Conservation (phyloP, 192 early-diverging fungal genomes). For the Coemansia sp. region DNA sequence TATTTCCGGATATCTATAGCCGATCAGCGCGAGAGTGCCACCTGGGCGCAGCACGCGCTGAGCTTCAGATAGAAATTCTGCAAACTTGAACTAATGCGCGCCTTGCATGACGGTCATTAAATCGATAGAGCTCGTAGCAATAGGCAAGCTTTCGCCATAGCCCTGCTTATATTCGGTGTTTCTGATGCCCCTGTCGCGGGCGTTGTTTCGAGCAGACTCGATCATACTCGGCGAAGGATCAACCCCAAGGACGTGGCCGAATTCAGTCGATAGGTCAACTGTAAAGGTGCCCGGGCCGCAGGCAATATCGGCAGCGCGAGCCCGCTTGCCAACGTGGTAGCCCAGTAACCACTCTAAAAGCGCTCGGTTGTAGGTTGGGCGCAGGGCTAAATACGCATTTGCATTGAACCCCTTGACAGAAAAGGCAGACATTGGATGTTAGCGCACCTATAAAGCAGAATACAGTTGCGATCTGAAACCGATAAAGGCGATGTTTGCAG, state of each 20-base stretch:
- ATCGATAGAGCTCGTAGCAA: conserved; percentile 25
- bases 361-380: conserved; percentile 23
- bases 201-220: conserved; percentile 14
- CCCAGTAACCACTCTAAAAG: conserved; percentile 18
- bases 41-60: conserved; percentile 33
- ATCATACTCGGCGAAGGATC: conserved; percentile 39
- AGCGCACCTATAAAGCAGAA: too few species aligned
- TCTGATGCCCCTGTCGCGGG: background rate
- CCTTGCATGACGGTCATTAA: conserved; percentile 41
- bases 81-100: conserved; percentile 38
- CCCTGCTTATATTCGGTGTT: conserved; percentile 30
- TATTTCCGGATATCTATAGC: conserved; percentile 30
- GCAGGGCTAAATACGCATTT: conserved; percentile 25
- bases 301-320: conserved; percentile 26
- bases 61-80: conserved; percentile 20
- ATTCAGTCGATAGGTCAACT: conserved; percentile 11
- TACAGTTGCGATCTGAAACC: background rate
- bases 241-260: conserved; percentile 22
- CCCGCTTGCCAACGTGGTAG: conserved; percentile 24
- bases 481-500: too few species aligned
- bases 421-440: conserved; percentile 31
- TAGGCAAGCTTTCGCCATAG: conserved; percentile 24
- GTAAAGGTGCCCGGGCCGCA: conserved; percentile 42
- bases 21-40: conserved; percentile 40
- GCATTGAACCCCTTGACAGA: conserved; percentile 36